phyloP scores from a whole-genome alignment of 2,329 filamentous ascomycete genomes.

The Fusarium dlaminii region DNA sequence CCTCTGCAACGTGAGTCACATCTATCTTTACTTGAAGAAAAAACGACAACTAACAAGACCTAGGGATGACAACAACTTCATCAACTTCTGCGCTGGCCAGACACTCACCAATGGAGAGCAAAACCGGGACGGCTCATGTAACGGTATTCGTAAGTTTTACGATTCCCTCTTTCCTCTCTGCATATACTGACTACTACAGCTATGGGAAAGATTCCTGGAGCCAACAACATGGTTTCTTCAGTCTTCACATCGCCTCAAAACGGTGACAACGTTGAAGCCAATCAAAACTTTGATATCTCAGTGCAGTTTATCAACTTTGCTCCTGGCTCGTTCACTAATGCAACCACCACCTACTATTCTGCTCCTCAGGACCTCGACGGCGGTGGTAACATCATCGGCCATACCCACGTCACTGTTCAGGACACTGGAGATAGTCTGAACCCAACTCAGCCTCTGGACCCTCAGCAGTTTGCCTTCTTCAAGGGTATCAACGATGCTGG shows the following conservation, averaged over 20 bases:
- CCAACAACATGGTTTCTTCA: slow-evolving; percentile 65
- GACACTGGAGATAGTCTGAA: slow-evolving; percentile 61
- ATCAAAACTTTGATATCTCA: slow-evolving; percentile 62
- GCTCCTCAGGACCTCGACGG: slow-evolving; percentile 64
- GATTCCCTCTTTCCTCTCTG: not conserved
- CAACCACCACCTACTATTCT: slow-evolving; percentile 67
- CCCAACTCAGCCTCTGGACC: slow-evolving; percentile 62
- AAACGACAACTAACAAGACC: slow-evolving; percentile 31
- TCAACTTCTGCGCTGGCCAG: slow-evolving; percentile 68
- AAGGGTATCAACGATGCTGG: slow-evolving; percentile 73
- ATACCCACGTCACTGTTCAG: slow-evolving; percentile 69
- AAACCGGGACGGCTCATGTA: slow-evolving; percentile 68
- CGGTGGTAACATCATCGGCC: slow-evolving; percentile 63
- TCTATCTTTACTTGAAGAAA: not conserved
- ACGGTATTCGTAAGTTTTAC: slow-evolving; percentile 64
- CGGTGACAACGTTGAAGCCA: slow-evolving; percentile 56
- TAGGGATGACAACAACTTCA: slow-evolving; percentile 68
- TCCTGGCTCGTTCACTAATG: slow-evolving; percentile 70
- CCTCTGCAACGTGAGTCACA: slow-evolving; percentile 60
- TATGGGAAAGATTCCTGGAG: slow-evolving; percentile 69
- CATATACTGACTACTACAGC: slow-evolving; percentile 47
- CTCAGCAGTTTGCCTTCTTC: slow-evolving; percentile 68
- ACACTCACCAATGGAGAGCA: slow-evolving; percentile 70
- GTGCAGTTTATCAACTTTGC: slow-evolving; percentile 63
- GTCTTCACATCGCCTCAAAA: slow-evolving; percentile 64